These are phyloP conservation scores for Primulina tabacum DNA, from an alignment of 257 asterid genomes.

Conservation along the genomic window DNA sequence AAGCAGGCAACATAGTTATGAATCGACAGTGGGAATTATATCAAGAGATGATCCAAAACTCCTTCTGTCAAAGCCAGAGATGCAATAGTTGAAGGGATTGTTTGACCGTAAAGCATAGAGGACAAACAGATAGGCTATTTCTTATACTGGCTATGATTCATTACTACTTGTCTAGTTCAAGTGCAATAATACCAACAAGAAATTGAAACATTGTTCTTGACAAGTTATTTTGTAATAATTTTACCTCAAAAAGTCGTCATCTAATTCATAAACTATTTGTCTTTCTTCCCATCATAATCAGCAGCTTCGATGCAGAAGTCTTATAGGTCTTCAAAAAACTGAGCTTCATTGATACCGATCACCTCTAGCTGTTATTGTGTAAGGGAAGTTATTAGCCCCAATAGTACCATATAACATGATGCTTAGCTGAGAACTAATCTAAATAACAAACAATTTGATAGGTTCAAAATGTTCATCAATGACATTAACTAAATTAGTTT, in stretches of 20 bases:
- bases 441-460: too few species aligned
- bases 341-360: conserved; percentile 94
- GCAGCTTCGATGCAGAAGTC: conserved; percentile 90
- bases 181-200: neutral
- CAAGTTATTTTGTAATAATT: neutral
- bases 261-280: neutral
- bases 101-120: neutral
- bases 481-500: too few species aligned
- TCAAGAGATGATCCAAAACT: neutral
- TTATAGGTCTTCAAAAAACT: conserved; percentile 77
- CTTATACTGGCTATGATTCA: neutral
- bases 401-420: neutral
- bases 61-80: neutral
- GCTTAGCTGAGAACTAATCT: too few species aligned
- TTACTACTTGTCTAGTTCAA: neutral
- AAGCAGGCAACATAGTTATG: neutral
- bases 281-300: conserved; percentile 33
- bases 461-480: too few species aligned
- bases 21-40: neutral
- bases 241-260: neutral
- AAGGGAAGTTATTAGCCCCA: neutral
- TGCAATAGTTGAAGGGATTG: neutral
- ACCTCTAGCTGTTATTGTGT: conserved; percentile 50
- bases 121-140: neutral
- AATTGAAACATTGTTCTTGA: neutral